phyloP scores from a whole-genome alignment of 1,284 basidiomycete genomes.

The Ustilago curta region DNA sequence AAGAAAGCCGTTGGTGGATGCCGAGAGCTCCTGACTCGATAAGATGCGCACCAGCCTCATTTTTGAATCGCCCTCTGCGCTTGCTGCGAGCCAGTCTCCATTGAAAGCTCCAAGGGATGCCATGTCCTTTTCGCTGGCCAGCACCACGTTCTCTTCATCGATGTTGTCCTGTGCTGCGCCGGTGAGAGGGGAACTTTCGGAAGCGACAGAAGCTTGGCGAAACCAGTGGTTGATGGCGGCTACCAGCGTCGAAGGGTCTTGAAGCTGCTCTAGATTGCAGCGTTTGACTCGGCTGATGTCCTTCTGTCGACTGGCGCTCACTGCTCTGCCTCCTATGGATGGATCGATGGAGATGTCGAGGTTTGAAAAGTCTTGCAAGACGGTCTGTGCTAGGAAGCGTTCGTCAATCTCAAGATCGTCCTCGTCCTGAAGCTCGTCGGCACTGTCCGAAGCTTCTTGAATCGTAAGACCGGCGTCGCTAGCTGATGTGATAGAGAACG shows the following conservation, averaged over 20 bases:
- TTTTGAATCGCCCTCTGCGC: constrained; percentile 15
- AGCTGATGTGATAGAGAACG: constrained; percentile 25
- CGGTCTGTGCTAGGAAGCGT: constrained; percentile 57
- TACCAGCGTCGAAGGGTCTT: constrained; percentile 25
- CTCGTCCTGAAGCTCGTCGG: constrained; percentile 35
- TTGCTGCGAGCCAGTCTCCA: constrained; percentile 83
- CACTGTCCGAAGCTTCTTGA: constrained; percentile 19
- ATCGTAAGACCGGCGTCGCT: constrained; percentile 14
- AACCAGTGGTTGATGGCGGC: constrained; percentile 52
- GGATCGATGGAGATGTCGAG: constrained; percentile 43
- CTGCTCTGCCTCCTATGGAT: constrained; percentile 3
- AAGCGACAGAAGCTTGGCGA: constrained; percentile 12
- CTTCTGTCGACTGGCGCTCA: neutral
- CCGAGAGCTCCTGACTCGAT: constrained; percentile 18
- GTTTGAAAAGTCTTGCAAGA: constrained; percentile 52
- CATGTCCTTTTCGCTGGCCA: constrained; percentile 73
- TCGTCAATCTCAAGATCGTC: constrained; percentile 56
- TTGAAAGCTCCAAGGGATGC: constrained; percentile 81
- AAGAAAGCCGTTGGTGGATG: neutral
- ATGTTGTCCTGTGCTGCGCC: constrained; percentile 43
- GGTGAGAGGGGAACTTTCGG: constrained; percentile 12
- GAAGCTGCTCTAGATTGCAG: constrained; percentile 31
- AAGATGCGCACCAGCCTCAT: constrained; percentile 57
- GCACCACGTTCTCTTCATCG: constrained; percentile 58
- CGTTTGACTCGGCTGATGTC: constrained; percentile 20